Conservation (phyloP, 1,284 basidiomycete genomes). For the Tetrapyrgos nigripes region DNA sequence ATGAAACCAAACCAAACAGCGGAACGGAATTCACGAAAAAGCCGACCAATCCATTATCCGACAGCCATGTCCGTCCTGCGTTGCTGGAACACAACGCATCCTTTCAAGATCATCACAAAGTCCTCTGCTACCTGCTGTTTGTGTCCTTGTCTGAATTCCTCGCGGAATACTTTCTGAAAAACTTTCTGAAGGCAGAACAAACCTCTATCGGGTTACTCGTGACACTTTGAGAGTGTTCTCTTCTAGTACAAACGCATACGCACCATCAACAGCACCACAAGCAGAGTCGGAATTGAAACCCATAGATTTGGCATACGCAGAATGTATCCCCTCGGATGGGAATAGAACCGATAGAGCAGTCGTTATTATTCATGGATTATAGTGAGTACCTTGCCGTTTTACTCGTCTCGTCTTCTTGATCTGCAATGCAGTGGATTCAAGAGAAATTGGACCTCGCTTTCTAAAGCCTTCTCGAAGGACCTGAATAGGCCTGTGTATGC, state of each 20-base stretch:
- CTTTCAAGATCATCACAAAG: too few relatives aligned
- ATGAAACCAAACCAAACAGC: too few relatives aligned
- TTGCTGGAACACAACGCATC: too few relatives aligned
- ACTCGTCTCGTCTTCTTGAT: neutral
- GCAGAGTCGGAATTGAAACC: slow-evolving; percentile 20
- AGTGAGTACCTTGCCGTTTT: slow-evolving; percentile 47
- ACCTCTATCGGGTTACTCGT: too few relatives aligned
- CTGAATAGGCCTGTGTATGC: slow-evolving; percentile 72
- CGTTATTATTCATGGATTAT: slow-evolving; percentile 72
- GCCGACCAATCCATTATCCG: too few relatives aligned
- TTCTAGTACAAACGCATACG: neutral
- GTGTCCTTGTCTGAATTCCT: too few relatives aligned
- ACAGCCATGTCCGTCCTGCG: too few relatives aligned
- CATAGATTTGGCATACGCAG: slow-evolving; percentile 50
- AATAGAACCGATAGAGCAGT: slow-evolving; percentile 53
- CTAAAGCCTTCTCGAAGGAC: slow-evolving; percentile 65
- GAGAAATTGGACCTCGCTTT: slow-evolving; percentile 79
- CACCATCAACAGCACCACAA: neutral
- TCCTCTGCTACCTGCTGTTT: too few relatives aligned
- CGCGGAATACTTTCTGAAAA: too few relatives aligned
- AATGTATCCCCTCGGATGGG: slow-evolving; percentile 45
- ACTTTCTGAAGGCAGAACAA: too few relatives aligned
- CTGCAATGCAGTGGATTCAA: slow-evolving; percentile 69
- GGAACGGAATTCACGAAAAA: too few relatives aligned
- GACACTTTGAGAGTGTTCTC: too few relatives aligned